These are phyloP conservation scores for Glebionis coronaria DNA, from an alignment of 129 eudicot species.

Conservation along the genomic window DNA sequence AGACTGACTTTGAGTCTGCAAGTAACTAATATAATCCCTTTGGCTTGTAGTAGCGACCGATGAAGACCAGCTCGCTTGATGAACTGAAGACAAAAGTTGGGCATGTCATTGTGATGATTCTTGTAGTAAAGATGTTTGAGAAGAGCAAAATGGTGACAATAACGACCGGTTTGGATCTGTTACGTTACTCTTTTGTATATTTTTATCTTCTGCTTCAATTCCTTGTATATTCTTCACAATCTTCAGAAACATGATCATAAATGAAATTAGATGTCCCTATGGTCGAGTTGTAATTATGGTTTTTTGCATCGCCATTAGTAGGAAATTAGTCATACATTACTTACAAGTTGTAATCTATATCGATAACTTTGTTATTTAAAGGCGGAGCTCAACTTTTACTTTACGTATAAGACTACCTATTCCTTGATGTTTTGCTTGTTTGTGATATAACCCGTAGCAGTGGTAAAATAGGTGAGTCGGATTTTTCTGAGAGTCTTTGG, in stretches of 20 bases:
- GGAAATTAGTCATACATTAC: slow-evolving; percentile 8
- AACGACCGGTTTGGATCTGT: slow-evolving; percentile 82
- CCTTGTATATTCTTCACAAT: slow-evolving; percentile 91
- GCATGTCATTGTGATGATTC: slow-evolving; percentile 96
- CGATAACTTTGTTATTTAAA: background rate
- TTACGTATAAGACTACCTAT: background rate
- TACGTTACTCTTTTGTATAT: slow-evolving; percentile 83
- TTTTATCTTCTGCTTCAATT: slow-evolving; percentile 94
- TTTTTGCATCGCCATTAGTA: background rate
- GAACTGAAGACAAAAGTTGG: slow-evolving; percentile 96
- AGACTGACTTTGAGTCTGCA: no score
- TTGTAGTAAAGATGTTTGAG: slow-evolving; percentile 96
- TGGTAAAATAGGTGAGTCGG: no score
- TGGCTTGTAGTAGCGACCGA: slow-evolving; percentile 85
- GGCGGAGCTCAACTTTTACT: background rate
- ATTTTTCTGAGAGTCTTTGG: no score
- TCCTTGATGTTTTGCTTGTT: no score
- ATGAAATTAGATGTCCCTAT: slow-evolving; percentile 5
- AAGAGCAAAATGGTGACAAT: slow-evolving; percentile 97
- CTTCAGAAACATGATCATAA: slow-evolving; percentile 60
- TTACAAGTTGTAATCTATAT: slow-evolving; percentile 9
- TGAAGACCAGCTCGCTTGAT: slow-evolving; percentile 93
- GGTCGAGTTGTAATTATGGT: background rate
- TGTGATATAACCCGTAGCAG: no score
- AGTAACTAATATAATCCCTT: background rate